A percentile compares a stretch with the other conserved stretches of the same genome.
Evolutionary conservation across 306 rosid genomes (phyloP).

Genomic region (Leucaena leucocephala): DNA sequence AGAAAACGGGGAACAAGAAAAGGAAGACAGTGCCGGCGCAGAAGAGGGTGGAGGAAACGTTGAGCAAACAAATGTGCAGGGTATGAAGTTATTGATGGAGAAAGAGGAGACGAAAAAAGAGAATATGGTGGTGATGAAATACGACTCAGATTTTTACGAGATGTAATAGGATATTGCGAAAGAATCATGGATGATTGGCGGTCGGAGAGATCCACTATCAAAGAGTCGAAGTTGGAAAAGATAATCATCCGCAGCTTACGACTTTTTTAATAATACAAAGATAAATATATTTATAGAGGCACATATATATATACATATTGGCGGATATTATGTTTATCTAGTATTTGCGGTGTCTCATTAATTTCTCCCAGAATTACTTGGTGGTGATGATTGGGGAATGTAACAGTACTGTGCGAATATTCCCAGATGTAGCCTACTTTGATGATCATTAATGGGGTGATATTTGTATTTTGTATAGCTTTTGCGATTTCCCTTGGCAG

Average conservation of each 20-base stretch:
- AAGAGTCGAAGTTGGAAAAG: constrained; percentile 84
- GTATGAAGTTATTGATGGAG: constrained; percentile 71
- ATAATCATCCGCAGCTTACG: constrained; percentile 34
- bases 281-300: not conserved
- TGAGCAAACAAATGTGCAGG: constrained; percentile 45
- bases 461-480: constrained; percentile 47
- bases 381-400: constrained; percentile 36
- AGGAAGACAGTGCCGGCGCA: not conserved
- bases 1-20: constrained; percentile 34
- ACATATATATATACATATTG: too few species aligned
- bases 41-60: not conserved
- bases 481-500: constrained; percentile 19
- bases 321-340: not conserved
- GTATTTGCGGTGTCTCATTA: constrained; percentile 7
- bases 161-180: constrained; percentile 74
- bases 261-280: not conserved
- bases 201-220: constrained; percentile 53
- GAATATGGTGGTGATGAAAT: constrained; percentile 58
- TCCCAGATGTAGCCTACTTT: constrained; percentile 20
- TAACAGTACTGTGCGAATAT: not conserved
- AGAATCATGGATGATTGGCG: constrained; percentile 90
- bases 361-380: not conserved
- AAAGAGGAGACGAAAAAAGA: constrained; percentile 58
- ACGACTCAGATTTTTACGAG: constrained; percentile 49
- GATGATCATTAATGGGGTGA: constrained; percentile 8